These are phyloP conservation scores for Macrolepiota fuliginosa DNA, from an alignment of 768 basidiomycete genomes.

Conservation along the genomic window DNA sequence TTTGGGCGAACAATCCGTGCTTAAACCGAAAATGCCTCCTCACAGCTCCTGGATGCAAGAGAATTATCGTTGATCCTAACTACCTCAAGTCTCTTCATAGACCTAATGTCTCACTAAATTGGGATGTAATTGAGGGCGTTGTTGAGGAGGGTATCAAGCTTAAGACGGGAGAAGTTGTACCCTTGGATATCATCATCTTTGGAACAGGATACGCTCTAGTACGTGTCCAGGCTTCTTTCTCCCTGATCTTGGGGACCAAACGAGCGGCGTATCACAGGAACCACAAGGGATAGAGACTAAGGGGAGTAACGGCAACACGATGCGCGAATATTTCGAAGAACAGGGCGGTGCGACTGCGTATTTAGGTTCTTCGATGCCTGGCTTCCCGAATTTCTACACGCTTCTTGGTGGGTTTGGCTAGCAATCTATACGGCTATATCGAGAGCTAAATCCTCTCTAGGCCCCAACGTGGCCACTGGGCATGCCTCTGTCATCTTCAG, in stretches of 20 bases:
- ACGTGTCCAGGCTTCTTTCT: conserved; percentile 17
- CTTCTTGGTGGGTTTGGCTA: conserved; percentile 40
- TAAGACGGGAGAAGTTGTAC: conserved; percentile 45
- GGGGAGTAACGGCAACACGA: conserved; percentile 40
- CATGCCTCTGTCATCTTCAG: conserved; percentile 58
- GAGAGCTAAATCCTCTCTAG: conserved; percentile 23
- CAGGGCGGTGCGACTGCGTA: conserved; percentile 54
- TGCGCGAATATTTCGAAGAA: conserved; percentile 43
- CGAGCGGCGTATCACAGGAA: conserved; percentile 26
- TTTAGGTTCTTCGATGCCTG: conserved; percentile 49
- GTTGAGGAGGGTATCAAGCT: conserved; percentile 49
- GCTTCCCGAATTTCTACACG: conserved; percentile 53
- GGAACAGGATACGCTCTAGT: conserved; percentile 54
- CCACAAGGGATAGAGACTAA: conserved; percentile 32
- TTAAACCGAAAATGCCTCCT: not conserved
- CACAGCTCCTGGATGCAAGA: conserved; percentile 59
- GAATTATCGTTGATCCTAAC: conserved; percentile 58
- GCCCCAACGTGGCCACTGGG: conserved; percentile 56
- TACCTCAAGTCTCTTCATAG: conserved; percentile 52
- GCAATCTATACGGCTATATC: conserved; percentile 10
- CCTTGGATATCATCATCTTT: conserved; percentile 57
- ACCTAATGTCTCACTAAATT: conserved; percentile 51
- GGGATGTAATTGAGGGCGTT: conserved; percentile 46
- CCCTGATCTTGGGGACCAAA: conserved; percentile 6
- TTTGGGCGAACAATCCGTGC: not conserved